A percentile compares a stretch with the other conserved stretches of the same genome.
Evolutionary conservation across 768 basidiomycete species (phyloP).

Genomic region (Candolleomyces eurysporus): DNA sequence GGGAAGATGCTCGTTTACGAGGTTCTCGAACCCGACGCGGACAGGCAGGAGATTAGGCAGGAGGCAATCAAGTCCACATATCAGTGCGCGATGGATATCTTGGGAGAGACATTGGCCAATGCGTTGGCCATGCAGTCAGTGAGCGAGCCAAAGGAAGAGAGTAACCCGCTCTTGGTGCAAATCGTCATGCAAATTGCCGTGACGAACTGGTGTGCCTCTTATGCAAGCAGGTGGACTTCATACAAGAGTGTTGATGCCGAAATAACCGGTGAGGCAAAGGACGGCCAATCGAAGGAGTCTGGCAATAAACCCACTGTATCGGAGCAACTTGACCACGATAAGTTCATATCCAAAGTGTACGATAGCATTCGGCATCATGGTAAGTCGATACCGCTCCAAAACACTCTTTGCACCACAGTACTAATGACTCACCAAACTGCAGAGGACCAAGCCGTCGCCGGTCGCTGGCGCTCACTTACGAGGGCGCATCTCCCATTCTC

Average conservation of each 20-base stretch:
- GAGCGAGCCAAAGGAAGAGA: neutral
- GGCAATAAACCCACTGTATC: constrained; percentile 14
- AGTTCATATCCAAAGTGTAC: constrained; percentile 25
- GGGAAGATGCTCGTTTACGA: constrained; percentile 36
- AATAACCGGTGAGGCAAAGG: neutral
- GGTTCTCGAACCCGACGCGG: constrained; percentile 4
- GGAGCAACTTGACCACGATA: constrained; percentile 16
- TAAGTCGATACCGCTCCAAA: constrained; percentile 29
- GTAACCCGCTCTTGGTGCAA: constrained; percentile 5
- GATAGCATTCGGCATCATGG: constrained; percentile 36
- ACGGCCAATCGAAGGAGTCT: neutral
- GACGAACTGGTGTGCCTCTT: neutral
- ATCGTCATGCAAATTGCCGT: constrained; percentile 6
- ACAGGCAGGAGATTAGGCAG: constrained; percentile 3
- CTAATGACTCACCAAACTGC: neutral
- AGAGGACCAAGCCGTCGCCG: constrained; percentile 44
- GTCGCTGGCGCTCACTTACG: constrained; percentile 42
- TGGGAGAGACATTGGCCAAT: neutral
- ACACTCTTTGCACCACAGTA: constrained; percentile 30
- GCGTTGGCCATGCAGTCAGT: constrained; percentile 2
- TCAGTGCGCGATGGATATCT: constrained; percentile 26
- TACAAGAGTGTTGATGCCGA: neutral
- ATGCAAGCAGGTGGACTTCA: neutral
- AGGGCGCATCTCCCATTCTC: constrained; percentile 16
- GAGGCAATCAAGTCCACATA: neutral